Conservation (phyloP, 2,329 filamentous ascomycete genomes). For the Talaromyces amestolkiae region DNA sequence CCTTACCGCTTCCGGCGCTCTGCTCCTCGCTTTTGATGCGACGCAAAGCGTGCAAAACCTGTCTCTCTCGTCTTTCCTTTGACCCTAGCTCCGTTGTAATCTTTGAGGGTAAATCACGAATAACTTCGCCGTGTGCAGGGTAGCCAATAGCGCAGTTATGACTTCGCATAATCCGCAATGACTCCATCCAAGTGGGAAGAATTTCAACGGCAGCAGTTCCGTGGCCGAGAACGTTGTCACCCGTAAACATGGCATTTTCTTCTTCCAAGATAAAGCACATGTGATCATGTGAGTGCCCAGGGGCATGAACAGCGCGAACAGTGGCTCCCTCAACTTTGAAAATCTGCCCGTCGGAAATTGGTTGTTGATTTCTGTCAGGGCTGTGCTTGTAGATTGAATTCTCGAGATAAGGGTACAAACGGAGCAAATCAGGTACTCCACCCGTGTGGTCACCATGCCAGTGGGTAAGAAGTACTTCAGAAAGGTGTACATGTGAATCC, state of each 20-base stretch:
- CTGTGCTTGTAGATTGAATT: constrained; percentile 39
- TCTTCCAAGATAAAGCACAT: constrained; percentile 70
- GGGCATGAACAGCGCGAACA: constrained; percentile 47
- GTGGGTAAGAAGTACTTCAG: constrained; percentile 41
- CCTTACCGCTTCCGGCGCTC: constrained; percentile 24
- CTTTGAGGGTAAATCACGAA: constrained; percentile 39
- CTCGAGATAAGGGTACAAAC: constrained; percentile 29
- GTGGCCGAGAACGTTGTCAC: constrained; percentile 73
- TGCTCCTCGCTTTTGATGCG: constrained; percentile 1
- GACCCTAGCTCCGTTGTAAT: constrained; percentile 37
- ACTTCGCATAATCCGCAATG: constrained; percentile 32
- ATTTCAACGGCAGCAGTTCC: constrained; percentile 43
- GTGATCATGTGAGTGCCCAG: constrained; percentile 73
- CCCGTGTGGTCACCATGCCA: constrained; percentile 48
- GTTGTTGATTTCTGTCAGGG: constrained; percentile 30
- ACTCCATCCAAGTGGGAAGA: constrained; percentile 37
- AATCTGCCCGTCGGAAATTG: constrained; percentile 38
- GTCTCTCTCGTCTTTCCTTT: constrained; percentile 42
- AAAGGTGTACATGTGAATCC: not conserved
- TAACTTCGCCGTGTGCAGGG: constrained; percentile 46
- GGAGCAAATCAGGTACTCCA: constrained; percentile 41
- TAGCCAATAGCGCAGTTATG: constrained; percentile 43
- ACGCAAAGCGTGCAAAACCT: constrained; percentile 37
- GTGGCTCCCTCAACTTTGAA: constrained; percentile 43
- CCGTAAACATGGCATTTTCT: constrained; percentile 74